Evolutionary conservation across 257 asterid genomes (phyloP), one percentile per base, ranked within the genome.

Genomic region (Solanum megistacrolobum): DNA sequence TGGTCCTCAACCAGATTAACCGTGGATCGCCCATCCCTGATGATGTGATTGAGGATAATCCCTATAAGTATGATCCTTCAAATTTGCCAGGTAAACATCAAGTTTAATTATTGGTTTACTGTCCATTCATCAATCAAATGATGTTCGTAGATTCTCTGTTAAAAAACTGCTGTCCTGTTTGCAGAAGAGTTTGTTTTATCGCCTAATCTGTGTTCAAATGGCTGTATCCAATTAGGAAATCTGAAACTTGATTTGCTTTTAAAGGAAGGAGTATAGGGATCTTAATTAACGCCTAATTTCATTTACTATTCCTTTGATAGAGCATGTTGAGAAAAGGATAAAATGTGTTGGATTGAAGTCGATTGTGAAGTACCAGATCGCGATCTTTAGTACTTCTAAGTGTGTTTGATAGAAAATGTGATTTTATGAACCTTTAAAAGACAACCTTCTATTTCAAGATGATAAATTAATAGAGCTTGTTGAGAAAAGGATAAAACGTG

Each of bases 1-100:
- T 83, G 73, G 84, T 34, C 14, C 90, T 96, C 35, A 88, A 88
- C 21, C 84, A 60, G 66, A 78, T 88, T 88, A 65, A 66, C 46
- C 86, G 85, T 7, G 96, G 95, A 78, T 90, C 90, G 43, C 79
- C 34, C 83, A 94, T 93, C 88, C 97, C 98, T 9, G 43, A 27
- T 13, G 90, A 93, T 21, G 94, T 96, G 92, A 60, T 87, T 69
- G 91, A 41, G 1, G 92, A 90, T 76, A 93, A 90, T 89, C 99
- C 97, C 69, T 94, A 85, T 87, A 91, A 90, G 73, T 83, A 13
- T 60, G 87, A 79, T 72, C 98, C 98, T 38, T 87, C 91, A 21
- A 66, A 90, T 88, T 93, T 94, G 86, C 98, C 94, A 27, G 94
- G 98, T 96, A 81, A 83, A 29, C 69, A 88, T 87, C 23, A 23